Base-by-base conservation (phyloP, 768 basidiomycete genomes). In the Podaxis pistillaris region DNA sequence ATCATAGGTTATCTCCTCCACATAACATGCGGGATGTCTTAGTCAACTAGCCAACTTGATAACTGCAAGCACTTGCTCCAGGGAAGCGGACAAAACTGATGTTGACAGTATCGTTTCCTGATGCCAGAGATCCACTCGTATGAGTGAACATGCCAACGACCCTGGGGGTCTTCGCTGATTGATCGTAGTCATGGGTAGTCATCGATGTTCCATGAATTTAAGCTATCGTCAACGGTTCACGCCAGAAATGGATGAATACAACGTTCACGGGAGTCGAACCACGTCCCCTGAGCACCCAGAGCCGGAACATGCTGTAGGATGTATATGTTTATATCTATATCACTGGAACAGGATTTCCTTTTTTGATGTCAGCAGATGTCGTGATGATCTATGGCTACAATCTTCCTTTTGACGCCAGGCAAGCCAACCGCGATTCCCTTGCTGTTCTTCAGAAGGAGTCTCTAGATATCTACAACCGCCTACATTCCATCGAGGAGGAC, bases 151-250 rank as follows among this genome's bases (percentile, higher is more conserved):
- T n/a, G n/a, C n/a, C n/a, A n/a, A n/a, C n/a, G n/a, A n/a, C n/a
- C 40, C 9, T 12, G 40, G 40, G 13, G 40, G 13, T 41, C 1
- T 41, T 41, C 13, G 9, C 9, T 17, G 40, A 41, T 41, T 17
- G 13, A 41, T 41, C 40, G n/a, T 41, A 41, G 13, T 41, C 40
- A 12, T 41, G n/a, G n/a, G n/a, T 41, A 41, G 13, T 41, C 40
- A 12, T n/a, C 40, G 40, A 15, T 0, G 11, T 41, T 12, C 40
- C 40, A 41, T 17, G 13, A 4, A 41, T 41, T 98, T 96, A 1
- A 96, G 96, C 53, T 96, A 88, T 13, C 93, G 86, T n/a, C n/a
- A n/a, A n/a, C n/a, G n/a, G n/a, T n/a, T 76, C 98, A 97, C 24
- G 24, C 24, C 24, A 24, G 24, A 24, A 24, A 24, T 24, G 24